Conservation (phyloP, 2,329 filamentous ascomycete species). For the Byssoonygena ceratinophila region DNA sequence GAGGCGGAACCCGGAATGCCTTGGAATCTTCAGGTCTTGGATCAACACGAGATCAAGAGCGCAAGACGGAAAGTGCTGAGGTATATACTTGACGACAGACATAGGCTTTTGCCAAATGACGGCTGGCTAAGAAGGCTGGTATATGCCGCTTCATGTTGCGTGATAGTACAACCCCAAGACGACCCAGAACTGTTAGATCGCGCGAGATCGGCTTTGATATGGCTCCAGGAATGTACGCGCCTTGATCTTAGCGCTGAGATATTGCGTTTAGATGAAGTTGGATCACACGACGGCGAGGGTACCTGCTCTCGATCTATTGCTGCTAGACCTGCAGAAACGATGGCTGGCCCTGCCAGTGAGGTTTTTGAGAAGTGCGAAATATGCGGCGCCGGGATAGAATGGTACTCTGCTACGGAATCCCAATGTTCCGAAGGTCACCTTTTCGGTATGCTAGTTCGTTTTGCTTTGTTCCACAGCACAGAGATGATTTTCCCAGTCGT, state of each 20-base stretch:
- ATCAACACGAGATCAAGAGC: conserved; percentile 14
- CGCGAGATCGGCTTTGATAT: conserved; percentile 22
- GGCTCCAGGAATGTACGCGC: conserved; percentile 22
- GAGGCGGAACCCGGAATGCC: conserved; percentile 15
- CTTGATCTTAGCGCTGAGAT: conserved; percentile 28
- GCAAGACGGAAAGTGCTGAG: conserved; percentile 22
- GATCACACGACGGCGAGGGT: background rate
- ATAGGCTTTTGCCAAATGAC: conserved; percentile 16
- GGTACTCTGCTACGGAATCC: conserved; percentile 39
- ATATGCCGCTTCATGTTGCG: conserved; percentile 30
- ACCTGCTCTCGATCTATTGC: conserved; percentile 14
- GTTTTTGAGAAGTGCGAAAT: conserved; percentile 44
- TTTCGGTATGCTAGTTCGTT: conserved; percentile 33
- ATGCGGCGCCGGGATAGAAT: conserved; percentile 40
- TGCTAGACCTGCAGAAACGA: conserved; percentile 20
- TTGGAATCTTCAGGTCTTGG: conserved; percentile 15
- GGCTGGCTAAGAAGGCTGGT: conserved; percentile 24
- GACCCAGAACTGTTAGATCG: conserved; percentile 20
- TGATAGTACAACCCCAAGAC: conserved; percentile 24
- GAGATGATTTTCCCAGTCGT: too few species aligned
- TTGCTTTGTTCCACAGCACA: too few species aligned
- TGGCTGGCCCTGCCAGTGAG: conserved; percentile 20
- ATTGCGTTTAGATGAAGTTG: conserved; percentile 18
- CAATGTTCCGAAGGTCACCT: conserved; percentile 44
- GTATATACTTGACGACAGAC: conserved; percentile 23